A percentile compares a stretch with the other conserved stretches of the same genome.
Conservation (phyloP, 2,329 filamentous ascomycete genomes). For the Emmonsia crescens region DNA sequence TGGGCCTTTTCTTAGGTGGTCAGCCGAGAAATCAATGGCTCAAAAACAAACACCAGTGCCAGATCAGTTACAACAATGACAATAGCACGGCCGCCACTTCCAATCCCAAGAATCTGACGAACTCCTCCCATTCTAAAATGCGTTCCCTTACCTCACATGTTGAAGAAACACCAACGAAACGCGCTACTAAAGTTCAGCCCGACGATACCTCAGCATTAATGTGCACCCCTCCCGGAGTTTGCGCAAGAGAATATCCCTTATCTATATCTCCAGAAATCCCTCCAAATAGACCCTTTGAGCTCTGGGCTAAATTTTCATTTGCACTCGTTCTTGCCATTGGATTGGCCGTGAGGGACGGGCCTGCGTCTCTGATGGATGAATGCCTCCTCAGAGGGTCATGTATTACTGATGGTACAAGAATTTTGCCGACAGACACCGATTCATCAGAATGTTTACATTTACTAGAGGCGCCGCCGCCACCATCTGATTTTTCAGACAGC, state of each 20-base stretch:
- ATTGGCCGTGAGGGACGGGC: conserved; percentile 38
- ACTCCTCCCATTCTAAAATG: not conserved
- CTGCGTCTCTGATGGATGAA: conserved; percentile 20
- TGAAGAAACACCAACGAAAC: not conserved
- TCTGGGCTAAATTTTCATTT: conserved; percentile 39
- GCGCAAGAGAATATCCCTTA: not conserved
- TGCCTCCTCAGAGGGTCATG: conserved; percentile 5
- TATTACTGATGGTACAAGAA: not conserved
- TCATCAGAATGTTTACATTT: not conserved
- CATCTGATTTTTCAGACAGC: not conserved
- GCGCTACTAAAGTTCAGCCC: not conserved
- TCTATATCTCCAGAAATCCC: not conserved
- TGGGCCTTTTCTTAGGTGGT: conserved; percentile 22
- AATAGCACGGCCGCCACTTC: not conserved
- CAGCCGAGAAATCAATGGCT: conserved; percentile 12
- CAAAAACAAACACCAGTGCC: not conserved
- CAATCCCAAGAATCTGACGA: not conserved
- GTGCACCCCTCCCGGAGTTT: not conserved
- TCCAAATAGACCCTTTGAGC: not conserved
- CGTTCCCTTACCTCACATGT: not conserved
- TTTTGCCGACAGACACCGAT: not conserved
- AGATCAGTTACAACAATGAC: not conserved
- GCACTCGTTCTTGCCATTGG: conserved; percentile 39
- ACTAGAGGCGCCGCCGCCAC: not conserved
- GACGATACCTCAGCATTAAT: conserved; percentile 12